Conservation (phyloP, 2,329 filamentous ascomycete species). For the Diaporthe capsici region DNA sequence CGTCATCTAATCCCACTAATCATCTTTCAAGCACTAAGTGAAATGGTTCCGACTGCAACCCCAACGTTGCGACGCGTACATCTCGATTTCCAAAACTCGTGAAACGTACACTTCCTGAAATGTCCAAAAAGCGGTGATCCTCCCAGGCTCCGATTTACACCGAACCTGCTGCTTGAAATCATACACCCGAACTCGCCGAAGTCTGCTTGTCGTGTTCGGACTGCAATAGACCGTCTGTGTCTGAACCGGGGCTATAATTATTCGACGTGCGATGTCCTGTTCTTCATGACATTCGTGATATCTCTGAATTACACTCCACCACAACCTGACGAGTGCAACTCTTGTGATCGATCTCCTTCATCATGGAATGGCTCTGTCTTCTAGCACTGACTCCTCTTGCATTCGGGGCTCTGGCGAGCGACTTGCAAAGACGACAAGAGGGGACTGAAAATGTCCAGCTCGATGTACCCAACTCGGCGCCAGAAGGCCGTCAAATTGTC, state of each 20-base stretch:
- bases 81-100: neutral
- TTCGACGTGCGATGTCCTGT: neutral
- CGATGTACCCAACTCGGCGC: neutral
- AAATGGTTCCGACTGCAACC: neutral
- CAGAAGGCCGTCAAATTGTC: conserved; percentile 24
- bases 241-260: neutral
- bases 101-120: neutral
- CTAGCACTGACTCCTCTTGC: neutral
- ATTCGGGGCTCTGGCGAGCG: neutral
- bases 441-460: conserved; percentile 5
- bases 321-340: neutral
- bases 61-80: neutral
- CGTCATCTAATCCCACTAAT: conserved; percentile 12
- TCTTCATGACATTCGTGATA: neutral
- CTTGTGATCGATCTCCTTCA: neutral
- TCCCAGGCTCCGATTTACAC: neutral
- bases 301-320: neutral
- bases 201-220: neutral
- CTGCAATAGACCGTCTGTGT: neutral
- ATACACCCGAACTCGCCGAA: neutral
- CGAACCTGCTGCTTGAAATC: neutral
- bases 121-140: neutral
- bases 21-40: neutral
- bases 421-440: neutral
- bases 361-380: neutral